Evolutionary conservation across 352 stramenopile species (phyloP), one percentile per base, ranked within the genome.

Genomic region (Pythium myriotylum): DNA sequence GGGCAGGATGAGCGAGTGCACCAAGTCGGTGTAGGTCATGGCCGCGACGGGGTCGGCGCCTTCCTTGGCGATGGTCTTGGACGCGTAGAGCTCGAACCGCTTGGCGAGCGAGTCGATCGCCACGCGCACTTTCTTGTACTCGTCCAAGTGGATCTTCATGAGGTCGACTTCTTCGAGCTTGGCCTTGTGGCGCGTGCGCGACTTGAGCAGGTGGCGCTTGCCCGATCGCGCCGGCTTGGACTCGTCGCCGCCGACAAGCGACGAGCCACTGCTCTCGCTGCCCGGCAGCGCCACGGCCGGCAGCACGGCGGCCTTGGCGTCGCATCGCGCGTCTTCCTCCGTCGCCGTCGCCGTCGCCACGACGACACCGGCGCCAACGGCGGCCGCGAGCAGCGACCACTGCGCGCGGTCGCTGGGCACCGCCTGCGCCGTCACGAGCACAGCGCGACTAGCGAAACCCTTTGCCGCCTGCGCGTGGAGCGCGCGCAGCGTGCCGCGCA

Each of bases 11-110:
- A 91, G 71, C 50, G 84, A 89, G 57, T 91, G 81, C 47, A 93
- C 47, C 54, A 93, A 93, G 70, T 91, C 76, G 16, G 84, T 92
- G 63, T 89, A 91, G n/a, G 68, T 93, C 84, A 93, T 92, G 47
- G 59, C 74, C 29, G 72, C 72, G 20, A 63, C 67, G 8, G 49
- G 41, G 41, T 67, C 64, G 10, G 67, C 69, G 7, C 55, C 63
- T 0, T 35, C 20, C 50, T 46, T 29, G 2, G 72, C 63, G 27
- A 89, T 56, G 23, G 54, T 76, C 58, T 77, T 67, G 62, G 51
- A 86, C 37, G 84, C 82, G 54, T 80, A 93, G 50, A 72, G 59
- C 27, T 89, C 68, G 35, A 93, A 93, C 42, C 77, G 74, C 39
- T 60, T 51, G 16, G 65, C 61, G 2, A 87, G 68, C 39, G 79